Conservation (phyloP, 441 rosid genomes). For the Adansonia madagascariensis region DNA sequence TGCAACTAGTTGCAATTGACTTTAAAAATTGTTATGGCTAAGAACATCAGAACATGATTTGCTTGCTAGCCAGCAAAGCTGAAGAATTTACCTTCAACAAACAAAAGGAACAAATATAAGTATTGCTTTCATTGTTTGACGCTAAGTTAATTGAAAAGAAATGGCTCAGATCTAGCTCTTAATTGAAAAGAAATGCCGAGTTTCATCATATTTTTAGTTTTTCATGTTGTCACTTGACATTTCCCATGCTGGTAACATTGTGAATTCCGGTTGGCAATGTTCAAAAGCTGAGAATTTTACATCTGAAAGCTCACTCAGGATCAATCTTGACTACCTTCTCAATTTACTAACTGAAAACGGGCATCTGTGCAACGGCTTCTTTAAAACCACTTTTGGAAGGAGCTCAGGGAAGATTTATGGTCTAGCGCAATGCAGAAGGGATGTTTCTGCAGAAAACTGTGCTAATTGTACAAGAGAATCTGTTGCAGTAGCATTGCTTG, state of each 20-base stretch:
- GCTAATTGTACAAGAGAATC: constrained; percentile 37
- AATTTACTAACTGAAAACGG: constrained; percentile 32
- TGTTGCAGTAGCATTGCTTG: constrained; percentile 10
- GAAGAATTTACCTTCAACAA: constrained; percentile 6
- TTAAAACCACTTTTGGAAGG: constrained; percentile 26
- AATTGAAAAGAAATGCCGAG: background rate
- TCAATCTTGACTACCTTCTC: constrained; percentile 33
- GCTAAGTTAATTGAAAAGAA: background rate
- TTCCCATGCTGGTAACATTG: constrained; percentile 33
- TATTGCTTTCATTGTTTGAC: background rate
- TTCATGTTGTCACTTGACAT: constrained; percentile 25
- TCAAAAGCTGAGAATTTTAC: constrained; percentile 33
- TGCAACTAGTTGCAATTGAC: constrained; percentile 24
- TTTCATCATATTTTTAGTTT: constrained; percentile 19
- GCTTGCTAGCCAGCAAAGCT: background rate
- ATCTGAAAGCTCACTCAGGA: constrained; percentile 26
- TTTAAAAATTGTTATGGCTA: background rate
- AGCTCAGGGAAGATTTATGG: constrained; percentile 37
- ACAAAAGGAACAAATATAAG: background rate
- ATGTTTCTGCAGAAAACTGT: constrained; percentile 33
- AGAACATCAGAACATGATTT: background rate
- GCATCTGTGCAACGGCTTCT: constrained; percentile 36
- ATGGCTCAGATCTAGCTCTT: constrained; percentile 10
- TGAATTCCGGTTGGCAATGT: constrained; percentile 29
- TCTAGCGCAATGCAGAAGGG: constrained; percentile 44